These are phyloP conservation scores for Mallotus repandus DNA, from an alignment of 441 rosid species.

Conservation along the genomic window DNA sequence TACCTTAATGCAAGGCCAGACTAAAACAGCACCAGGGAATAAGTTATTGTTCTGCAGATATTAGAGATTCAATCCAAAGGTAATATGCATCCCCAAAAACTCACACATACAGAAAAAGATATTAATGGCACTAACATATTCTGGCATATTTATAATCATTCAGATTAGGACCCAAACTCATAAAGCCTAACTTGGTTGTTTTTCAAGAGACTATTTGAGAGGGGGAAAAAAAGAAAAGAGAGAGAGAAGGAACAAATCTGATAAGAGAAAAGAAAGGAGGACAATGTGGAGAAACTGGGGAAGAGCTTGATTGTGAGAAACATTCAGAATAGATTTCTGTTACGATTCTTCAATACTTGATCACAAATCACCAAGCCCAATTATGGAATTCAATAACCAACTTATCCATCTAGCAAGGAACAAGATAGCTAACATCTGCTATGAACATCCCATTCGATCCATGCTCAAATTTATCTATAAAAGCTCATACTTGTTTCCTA, in stretches of 20 bases:
- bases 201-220: no score
- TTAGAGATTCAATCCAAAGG: background rate
- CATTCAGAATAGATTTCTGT: background rate
- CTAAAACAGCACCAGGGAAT: background rate
- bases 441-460: background rate
- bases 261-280: background rate
- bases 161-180: background rate
- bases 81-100: background rate
- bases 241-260: background rate
- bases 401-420: background rate
- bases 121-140: no score
- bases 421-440: background rate
- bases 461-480: background rate
- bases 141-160: background rate
- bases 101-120: no score
- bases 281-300: background rate
- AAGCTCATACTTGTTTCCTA: background rate
- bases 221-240: no score
- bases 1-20: background rate
- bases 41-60: background rate
- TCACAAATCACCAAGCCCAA: background rate
- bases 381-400: background rate
- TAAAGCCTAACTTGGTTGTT: background rate
- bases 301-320: background rate
- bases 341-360: background rate